Base-by-base conservation (phyloP, 768 basidiomycete species). In the Suillus subaureus region DNA sequence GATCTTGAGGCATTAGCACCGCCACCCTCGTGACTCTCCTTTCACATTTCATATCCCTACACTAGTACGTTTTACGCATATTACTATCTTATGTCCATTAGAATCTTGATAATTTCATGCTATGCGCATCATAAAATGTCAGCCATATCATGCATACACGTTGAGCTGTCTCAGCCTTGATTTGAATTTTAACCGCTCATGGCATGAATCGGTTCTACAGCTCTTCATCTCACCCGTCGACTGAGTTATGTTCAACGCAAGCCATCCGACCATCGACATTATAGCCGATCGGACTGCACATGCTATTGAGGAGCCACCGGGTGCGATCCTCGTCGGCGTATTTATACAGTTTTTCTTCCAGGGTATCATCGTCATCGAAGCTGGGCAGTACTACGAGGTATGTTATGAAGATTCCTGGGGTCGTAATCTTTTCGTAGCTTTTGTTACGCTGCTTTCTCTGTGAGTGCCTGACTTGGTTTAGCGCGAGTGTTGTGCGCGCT, bases 311-410 rank as follows among this genome's bases (percentile, higher is more conserved):
- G 68, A 70, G 39, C 64, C 78, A 52, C 79, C 79, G 28, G 79
- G 79, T 21, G 79, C 80, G 3, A 80, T 85, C 33, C 75, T 87
- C 26, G 62, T 85, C 45, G 81, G 81, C 67, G 80, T 78, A 15
- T 72, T 86, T 28, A 57, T 85, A 18, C 84, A 86, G 62, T 81
- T 82, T 6, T 80, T 87, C 60, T 79, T 82, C 33, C 77, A 84
- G 7, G 82, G 82, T 2, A 79, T 82, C 58, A 74, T 83, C 23
- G 67, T 81, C 6, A 75, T 77, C 37, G 80, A 83, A 68, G 79
- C 73, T 26, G 70, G 77, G 62, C 78, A 78, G 68, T 83, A 83
- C 68, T 79, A 78, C 74, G 71, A 77, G 62, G 77, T 78, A 33
- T 82, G 78, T 64, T 71, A 70, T n/a, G 80, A 83, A 57, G 85